Evolutionary conservation across 306 rosid species (phyloP).

Genomic region (Ammopiptanthus mongolicus): DNA sequence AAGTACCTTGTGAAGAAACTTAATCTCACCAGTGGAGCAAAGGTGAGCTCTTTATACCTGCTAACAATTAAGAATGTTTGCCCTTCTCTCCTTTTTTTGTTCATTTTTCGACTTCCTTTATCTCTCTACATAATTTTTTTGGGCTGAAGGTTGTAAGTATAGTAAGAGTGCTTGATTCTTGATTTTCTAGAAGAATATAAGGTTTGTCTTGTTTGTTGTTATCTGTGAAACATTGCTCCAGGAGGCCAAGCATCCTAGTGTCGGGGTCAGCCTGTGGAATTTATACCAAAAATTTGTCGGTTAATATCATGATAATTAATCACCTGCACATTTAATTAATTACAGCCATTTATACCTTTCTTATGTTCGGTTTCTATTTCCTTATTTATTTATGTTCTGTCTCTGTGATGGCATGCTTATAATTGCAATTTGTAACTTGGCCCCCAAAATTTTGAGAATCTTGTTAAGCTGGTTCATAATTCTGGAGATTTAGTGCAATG

Average conservation of each 20-base stretch:
- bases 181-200: background rate
- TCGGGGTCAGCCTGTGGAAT: no score
- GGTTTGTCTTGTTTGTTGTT: background rate
- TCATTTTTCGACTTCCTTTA: background rate
- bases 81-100: background rate
- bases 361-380: no score
- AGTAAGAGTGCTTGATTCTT: background rate
- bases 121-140: background rate
- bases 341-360: background rate
- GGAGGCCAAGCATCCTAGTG: background rate
- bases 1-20: slow-evolving; percentile 51
- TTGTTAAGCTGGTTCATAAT: background rate
- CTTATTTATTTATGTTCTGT: background rate
- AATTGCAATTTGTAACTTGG: background rate
- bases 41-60: slow-evolving; percentile 42
- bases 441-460: background rate
- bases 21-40: slow-evolving; percentile 68
- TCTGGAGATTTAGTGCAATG: background rate
- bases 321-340: background rate
- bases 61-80: background rate
- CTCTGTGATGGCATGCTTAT: background rate
- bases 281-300: no score
- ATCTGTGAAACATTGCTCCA: background rate
- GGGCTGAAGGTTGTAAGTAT: background rate
- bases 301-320: no score